A percentile compares a stretch with the other conserved stretches of the same genome.
Evolutionary conservation across 345 rosid genomes (phyloP).

Genomic region (Pugionium dolabratum): DNA sequence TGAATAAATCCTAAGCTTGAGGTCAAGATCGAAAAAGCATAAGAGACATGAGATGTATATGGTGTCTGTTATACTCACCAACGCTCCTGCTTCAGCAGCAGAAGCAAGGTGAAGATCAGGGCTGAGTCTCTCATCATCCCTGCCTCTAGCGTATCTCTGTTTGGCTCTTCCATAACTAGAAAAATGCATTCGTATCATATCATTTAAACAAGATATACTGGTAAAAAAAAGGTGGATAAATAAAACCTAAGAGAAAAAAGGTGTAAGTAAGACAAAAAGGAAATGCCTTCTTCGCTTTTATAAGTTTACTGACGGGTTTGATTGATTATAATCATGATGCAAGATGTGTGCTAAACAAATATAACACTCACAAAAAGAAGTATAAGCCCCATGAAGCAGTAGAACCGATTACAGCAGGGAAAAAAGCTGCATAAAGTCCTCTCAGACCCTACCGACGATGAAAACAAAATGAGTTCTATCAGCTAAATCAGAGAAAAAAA

Average conservation of each 20-base stretch:
- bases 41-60: constrained; percentile 3
- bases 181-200: constrained; percentile 6
- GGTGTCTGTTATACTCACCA: constrained; percentile 52
- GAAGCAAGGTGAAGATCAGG: constrained; percentile 85
- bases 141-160: constrained; percentile 63
- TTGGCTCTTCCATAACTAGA: constrained; percentile 88
- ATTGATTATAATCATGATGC: not conserved
- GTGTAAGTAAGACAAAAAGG: not conserved
- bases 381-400: constrained; percentile 85
- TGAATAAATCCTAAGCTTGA: constrained; percentile 38
- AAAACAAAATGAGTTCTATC: not conserved
- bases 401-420: constrained; percentile 87
- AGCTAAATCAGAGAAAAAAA: not conserved
- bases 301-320: not conserved
- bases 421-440: constrained; percentile 89
- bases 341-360: not conserved
- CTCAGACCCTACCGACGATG: constrained; percentile 60
- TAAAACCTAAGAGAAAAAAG: not conserved
- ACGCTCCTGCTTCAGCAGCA: constrained; percentile 95
- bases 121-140: constrained; percentile 57
- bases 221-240: not conserved
- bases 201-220: not conserved
- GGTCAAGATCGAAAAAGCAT: not conserved
- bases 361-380: constrained; percentile 78
- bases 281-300: not conserved